Evolutionary conservation across 208 protist genomes (phyloP), one percentile per base, ranked within the genome.

Genomic region (Herpetomonas tarakana): DNA sequence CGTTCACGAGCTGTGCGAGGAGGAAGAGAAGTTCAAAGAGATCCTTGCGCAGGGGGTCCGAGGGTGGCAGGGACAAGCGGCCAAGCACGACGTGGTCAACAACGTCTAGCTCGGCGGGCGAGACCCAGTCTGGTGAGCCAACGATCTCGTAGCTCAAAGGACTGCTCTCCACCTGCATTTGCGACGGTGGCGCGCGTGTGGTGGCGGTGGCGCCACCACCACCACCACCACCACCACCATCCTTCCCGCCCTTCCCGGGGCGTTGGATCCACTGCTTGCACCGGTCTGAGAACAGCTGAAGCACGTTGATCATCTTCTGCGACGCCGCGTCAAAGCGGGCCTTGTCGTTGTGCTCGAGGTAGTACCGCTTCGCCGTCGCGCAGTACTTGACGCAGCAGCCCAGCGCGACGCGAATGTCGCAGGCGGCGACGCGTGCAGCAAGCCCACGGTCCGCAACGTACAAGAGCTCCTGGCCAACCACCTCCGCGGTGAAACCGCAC

Each of bases 21-120:
- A 67, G 66, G 51, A 84, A 78, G 39, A 88, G 68, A 30, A 84
- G 38, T 38, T 71, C 71, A 21, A 74, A 72, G 26, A 92, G 72
- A 26, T 80, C 71, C 0, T 51, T 65, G 21, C 70, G 58, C 35
- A 58, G 29, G 14, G 56, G 55, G 11, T 61, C 56, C 44, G 25
- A 53, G 1, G 59, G 51, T 11, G 68, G 57, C 16, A 53, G 28
- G 2, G 53, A 49, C 21, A 90, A 64, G 18, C 54, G 46, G 25
- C 45, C 38, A 6, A 45, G 39, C 38, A 90, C 76, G 9, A 58
- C 58, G 0, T 35, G 38, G 11, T 71, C 59, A 39, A 86, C 74
- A 19, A 63, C 63, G n/a, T 67, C 31, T 52, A 64, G 51, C 47
- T 78, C 61, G 6, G 50, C 21, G 12, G 44, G 47, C 12, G 63